Evolutionary conservation across 441 rosid genomes (phyloP).

Genomic region (Lagerstroemia fauriei): DNA sequence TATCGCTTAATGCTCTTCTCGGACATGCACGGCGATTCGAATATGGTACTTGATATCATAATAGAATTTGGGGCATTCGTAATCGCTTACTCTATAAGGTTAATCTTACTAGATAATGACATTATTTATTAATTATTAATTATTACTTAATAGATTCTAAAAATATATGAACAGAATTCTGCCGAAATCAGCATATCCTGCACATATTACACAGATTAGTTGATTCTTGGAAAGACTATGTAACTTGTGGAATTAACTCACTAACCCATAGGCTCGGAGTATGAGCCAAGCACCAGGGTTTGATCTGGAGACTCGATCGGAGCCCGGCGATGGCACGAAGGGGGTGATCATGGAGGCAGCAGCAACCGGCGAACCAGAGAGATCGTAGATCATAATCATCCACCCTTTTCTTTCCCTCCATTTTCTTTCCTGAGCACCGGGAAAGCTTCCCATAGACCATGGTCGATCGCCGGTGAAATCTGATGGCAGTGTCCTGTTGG

Average conservation of each 20-base stretch:
- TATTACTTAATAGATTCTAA: no score
- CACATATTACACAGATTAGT: no score
- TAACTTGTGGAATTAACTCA: neutral
- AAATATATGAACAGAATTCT: no score
- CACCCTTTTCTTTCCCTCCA: constrained; percentile 80
- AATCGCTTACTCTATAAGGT: no score
- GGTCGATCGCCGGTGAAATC: constrained; percentile 53
- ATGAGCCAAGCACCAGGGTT: constrained; percentile 92
- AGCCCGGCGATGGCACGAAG: constrained; percentile 81
- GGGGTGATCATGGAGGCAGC: constrained; percentile 92
- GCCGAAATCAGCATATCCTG: no score
- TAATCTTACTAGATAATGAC: no score
- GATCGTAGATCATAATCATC: constrained; percentile 82
- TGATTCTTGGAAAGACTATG: no score
- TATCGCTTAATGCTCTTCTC: no score
- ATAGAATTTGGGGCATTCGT: no score
- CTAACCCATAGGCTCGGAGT: constrained; percentile 58
- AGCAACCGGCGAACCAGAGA: constrained; percentile 87
- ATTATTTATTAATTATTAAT: no score
- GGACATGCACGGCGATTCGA: no score
- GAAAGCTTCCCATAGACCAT: constrained; percentile 62
- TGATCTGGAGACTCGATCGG: constrained; percentile 81
- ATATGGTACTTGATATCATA: no score
- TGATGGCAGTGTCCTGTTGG: constrained; percentile 49
- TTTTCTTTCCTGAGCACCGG: constrained; percentile 62